Percentiles rank a stretch among this genome's conserved stretches.
phyloP scores from a whole-genome alignment of 1,139 yeast genomes.

The Blastobotrys apis region DNA sequence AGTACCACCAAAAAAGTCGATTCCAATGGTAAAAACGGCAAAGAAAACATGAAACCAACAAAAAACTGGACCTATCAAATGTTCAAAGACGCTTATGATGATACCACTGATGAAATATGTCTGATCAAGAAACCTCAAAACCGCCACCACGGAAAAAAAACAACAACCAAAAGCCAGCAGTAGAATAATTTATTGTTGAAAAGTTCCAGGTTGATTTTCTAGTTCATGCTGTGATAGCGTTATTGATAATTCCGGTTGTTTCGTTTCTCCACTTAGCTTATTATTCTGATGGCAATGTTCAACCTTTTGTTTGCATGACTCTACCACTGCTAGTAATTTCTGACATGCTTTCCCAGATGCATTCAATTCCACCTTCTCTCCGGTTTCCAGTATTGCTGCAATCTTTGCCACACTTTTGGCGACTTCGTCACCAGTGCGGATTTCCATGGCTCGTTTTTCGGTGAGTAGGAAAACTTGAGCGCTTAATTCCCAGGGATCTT shows the following conservation, averaged over 20 bases:
- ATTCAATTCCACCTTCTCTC: conserved; percentile 15
- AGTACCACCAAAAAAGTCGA: no score
- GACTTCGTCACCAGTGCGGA: conserved; percentile 22
- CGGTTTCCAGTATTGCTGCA: conserved; percentile 8
- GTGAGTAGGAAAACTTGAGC: neutral
- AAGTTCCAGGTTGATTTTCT: neutral
- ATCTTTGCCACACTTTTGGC: conserved; percentile 14
- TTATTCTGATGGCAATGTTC: conserved; percentile 24
- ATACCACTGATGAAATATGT: conserved; percentile 5
- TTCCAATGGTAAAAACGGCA: no score
- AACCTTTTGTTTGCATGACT: conserved; percentile 23
- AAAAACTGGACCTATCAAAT: neutral
- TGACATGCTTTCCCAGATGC: conserved; percentile 24
- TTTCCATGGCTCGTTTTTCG: neutral
- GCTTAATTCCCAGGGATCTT: no score
- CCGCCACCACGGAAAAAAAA: neutral
- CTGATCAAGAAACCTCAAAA: neutral
- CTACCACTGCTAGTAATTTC: conserved; percentile 28
- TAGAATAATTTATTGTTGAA: no score
- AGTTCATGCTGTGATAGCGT: neutral
- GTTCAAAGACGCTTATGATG: neutral
- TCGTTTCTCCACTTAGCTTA: conserved; percentile 9
- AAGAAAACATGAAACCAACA: no score
- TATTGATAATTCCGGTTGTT: neutral
- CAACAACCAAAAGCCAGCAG: no score